Base-by-base conservation (phyloP, 2,329 filamentous ascomycete species). In the Ampelomyces quisqualis region DNA sequence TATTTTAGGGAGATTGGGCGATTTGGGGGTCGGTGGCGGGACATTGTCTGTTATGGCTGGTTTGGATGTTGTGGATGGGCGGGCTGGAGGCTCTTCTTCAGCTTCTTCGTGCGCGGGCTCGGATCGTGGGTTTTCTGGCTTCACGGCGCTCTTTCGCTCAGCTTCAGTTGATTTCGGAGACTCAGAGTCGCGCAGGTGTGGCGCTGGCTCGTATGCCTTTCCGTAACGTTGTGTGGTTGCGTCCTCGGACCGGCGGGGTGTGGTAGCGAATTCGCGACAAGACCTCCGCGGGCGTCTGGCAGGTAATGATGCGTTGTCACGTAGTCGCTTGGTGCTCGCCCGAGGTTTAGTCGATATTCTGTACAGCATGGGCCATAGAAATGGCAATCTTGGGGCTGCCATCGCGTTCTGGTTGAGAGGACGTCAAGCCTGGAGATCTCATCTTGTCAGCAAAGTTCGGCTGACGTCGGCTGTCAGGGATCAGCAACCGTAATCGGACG, bases 291-390 rank as follows among this genome's bases (percentile, higher is more conserved):
- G 33, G 38, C 30, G 32, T 13, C n/a, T 54, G 47, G 26, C 53
- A 11, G 33, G 27, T 15, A 17, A 22, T 19, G 34, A 31, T 34
- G 38, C 40, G 55, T 14, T 30, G 3, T 43, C 39, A 15, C 30
- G 44, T n/a, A 28, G n/a, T 38, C 33, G 29, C 14, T 40, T 34
- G 35, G 51, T 11, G 53, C 57, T 28, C 38, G 51, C 37, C 51
- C 60, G 53, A 7, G 51, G 31, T 6, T 57, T 17, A 19, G 48
- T 53, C 6, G 59, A 48, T 1, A 69, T 58, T 32, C 64, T 66
- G 36, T 67, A 73, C 31, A 76, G 60, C 55, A 70, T 67, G 1
- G 73, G 73, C 68, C 72, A 75, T 28, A 75, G 62, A 51, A 75
- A 74, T 18, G 70, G 69, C 31, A 76, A 55, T 29, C 69, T 68